phyloP scores from a whole-genome alignment of 306 rosid species.

The Prunus mongolica region DNA sequence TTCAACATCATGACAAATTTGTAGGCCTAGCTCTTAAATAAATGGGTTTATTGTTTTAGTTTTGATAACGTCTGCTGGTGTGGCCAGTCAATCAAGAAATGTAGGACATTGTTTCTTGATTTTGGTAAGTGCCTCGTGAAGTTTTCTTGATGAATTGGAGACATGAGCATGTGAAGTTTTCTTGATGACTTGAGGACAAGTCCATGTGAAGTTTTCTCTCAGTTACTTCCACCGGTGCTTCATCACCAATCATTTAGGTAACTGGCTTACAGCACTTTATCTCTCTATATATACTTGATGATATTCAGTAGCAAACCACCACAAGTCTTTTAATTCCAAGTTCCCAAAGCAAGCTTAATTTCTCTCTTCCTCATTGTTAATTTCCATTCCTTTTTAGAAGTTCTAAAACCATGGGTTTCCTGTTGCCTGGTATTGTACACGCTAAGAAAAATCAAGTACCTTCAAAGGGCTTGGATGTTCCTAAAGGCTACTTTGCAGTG shows the following conservation, averaged over 20 bases:
- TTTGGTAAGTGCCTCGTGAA: too few species aligned
- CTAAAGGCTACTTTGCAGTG: too few species aligned
- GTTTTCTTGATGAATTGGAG: too few species aligned
- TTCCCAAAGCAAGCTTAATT: background rate
- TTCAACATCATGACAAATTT: too few species aligned
- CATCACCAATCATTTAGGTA: background rate
- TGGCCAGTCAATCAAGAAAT: too few species aligned
- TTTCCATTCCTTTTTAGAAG: background rate
- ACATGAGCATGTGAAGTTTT: too few species aligned
- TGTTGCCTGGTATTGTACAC: background rate
- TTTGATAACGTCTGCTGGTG: too few species aligned
- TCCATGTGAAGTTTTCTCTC: conserved; percentile 13
- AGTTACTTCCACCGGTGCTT: background rate
- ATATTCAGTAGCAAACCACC: too few species aligned
- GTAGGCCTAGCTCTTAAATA: too few species aligned
- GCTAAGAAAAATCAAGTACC: background rate
- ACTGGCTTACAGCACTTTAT: background rate
- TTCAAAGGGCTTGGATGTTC: background rate
- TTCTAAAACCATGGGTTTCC: background rate
- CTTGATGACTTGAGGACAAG: background rate
- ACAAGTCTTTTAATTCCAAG: background rate
- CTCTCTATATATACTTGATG: background rate
- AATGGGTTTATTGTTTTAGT: too few species aligned
- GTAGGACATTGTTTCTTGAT: too few species aligned
- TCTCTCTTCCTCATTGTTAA: background rate